Evolutionary conservation across 495 filamentous ascomycete genomes (phyloP), one percentile per base, ranked within the genome.

Genomic region (Apodospora peruviana): DNA sequence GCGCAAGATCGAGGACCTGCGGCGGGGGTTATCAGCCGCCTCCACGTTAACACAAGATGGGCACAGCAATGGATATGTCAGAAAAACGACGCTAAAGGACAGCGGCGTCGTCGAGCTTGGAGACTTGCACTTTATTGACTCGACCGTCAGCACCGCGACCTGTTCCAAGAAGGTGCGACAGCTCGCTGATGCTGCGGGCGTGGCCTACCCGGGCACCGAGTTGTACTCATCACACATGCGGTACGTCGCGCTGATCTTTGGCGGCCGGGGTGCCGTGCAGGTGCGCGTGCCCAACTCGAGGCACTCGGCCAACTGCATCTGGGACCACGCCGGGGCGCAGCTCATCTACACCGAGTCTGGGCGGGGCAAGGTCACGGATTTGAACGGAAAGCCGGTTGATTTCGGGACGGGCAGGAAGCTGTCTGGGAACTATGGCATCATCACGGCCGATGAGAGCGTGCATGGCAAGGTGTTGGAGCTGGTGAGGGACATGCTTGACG

Each of bases 301-400:
- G 12, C 36, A 43, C 10, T 40, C 41, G 18, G 14, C 39, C 1
- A 56, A 48, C 47, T 75, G 73, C 47, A 67, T 80, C 22, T 83
- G 80, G 80, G 81, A 84, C 51, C 81, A 84, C 58, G 74, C 73
- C 0, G 81, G 80, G 5, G 75, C 77, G 3, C 75, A 80, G 70
- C 58, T 84, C 21, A 72, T 84, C 44, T 79, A 72, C 49, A 60
- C 72, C 52, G 81, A 84, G 58, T 62, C 77, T 0, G 81, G 81
- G 0, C 40, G 29, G 0, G 76, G 73, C 32, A 68, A 65, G 24
- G 67, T 84, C 9, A 80, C 73, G 5, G 80, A 84, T 51, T 50
- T 83, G 32, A 52, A 71, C 7, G 71, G 77, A 5, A 66, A 66
- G 41, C 48, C 50, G 2, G 63, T 76, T 1, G 65, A 73, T 40